Percentiles rank a stretch among this genome's conserved stretches.
Evolutionary conservation across 2,329 filamentous ascomycete genomes (phyloP).

Genomic region (Arthroderma sp.): DNA sequence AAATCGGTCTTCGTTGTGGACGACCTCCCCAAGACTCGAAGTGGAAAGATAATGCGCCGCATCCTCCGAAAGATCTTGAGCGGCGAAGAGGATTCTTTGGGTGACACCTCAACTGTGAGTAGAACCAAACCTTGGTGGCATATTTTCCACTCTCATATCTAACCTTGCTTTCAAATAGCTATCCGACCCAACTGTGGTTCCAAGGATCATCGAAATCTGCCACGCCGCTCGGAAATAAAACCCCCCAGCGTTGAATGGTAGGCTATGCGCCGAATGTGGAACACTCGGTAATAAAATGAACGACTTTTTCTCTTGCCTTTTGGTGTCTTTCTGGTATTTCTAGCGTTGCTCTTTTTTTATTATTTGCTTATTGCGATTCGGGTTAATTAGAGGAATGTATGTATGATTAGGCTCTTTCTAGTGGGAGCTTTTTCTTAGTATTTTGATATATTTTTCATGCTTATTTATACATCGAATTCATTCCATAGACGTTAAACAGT

Average conservation of each 20-base stretch:
- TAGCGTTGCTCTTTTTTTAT: too few species aligned
- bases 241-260: not conserved
- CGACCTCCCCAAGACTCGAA: constrained; percentile 92
- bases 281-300: too few species aligned
- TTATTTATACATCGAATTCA: too few species aligned
- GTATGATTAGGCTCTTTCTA: too few species aligned
- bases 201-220: constrained; percentile 75
- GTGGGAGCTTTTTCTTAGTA: too few species aligned
- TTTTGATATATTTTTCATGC: too few species aligned
- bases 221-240: constrained; percentile 37
- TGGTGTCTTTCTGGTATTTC: too few species aligned
- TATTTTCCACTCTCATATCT: not conserved
- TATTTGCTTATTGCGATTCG: too few species aligned
- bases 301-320: too few species aligned
- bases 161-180: constrained; percentile 40
- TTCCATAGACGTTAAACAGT: too few species aligned
- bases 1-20: constrained; percentile 86
- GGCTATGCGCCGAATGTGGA: too few species aligned
- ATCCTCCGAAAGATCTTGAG: constrained; percentile 95
- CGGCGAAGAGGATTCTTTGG: constrained; percentile 91
- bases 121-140: not conserved
- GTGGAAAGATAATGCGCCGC: constrained; percentile 97
- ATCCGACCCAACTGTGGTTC: constrained; percentile 77
- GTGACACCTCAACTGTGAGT: constrained; percentile 80
- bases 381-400: too few species aligned